Base-by-base conservation (phyloP, 2,329 filamentous ascomycete species). In the Ophiostoma fasciatum region DNA sequence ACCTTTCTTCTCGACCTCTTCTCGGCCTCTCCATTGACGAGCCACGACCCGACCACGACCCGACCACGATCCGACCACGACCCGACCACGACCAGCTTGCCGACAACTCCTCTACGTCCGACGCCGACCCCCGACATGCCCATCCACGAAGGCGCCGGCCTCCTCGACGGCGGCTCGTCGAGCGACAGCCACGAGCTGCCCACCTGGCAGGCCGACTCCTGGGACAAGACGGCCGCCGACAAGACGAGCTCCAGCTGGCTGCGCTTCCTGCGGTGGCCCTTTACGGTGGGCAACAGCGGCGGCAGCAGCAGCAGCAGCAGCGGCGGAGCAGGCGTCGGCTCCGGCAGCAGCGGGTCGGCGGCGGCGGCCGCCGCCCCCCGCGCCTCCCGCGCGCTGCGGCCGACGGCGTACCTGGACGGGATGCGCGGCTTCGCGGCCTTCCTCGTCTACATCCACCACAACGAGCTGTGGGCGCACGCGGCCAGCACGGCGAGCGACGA, bases 401-500 rank as follows among this genome's bases (percentile, higher is more conserved):
- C 59, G 14, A 76, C 71, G 5, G 69, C 71, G n/a, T 75, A 71
- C 45, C 60, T 76, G 15, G 76, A 81, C 45, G 76, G 76, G 12
- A 56, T 81, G 12, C 59, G 77, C 48, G 76, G 77, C 4, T 77
- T 80, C 42, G 74, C 75, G 5, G 73, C 76, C 3, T 61, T 81
- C 21, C 50, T 79, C 20, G 76, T 81, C 12, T 80, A 78, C 51
- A 60, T 66, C 45, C 69, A 75, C 36, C 71, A 78, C 50, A 64
- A 77, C 49, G 54, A 68, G 44, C 51, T 72, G 5, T 75, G 71
- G 71, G 63, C 61, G 30, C 74, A 73, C 51, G 57, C 50, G 20
- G 50, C 42, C 1, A 35, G 32, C 19, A 7, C 17, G 0, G 8
- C 12, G 4, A 47, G 48, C 0, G 53, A 56, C 27, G 57, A 58